phyloP scores from a whole-genome alignment of 805 yeast species.

The Naumovozyma dairenensis region DNA sequence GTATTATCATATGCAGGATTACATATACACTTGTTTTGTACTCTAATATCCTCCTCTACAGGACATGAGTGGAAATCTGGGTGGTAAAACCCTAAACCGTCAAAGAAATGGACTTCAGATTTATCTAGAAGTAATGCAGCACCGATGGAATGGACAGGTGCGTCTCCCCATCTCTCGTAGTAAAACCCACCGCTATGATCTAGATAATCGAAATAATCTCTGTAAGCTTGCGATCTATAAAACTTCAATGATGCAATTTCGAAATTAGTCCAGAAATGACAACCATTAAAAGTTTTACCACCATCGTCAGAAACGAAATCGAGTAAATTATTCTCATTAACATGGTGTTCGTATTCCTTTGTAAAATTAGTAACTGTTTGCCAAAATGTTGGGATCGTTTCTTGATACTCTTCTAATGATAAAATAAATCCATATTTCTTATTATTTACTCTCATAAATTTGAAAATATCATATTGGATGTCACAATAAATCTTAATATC shows the following conservation, averaged over 20 bases:
- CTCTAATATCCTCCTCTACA: conserved; percentile 40
- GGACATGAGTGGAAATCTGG: conserved; percentile 61
- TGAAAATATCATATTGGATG: conserved; percentile 53
- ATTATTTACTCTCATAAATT: conserved; percentile 43
- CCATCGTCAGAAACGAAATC: conserved; percentile 54
- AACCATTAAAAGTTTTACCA: conserved; percentile 57
- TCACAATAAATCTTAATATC: conserved; percentile 54
- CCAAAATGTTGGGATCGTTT: conserved; percentile 60
- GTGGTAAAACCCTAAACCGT: conserved; percentile 68
- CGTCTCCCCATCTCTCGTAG: conserved; percentile 91
- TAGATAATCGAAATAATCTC: conserved; percentile 48
- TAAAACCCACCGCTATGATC: conserved; percentile 70
- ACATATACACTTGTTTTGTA: conserved; percentile 56
- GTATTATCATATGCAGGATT: conserved; percentile 52
- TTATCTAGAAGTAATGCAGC: conserved; percentile 50
- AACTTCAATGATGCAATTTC: conserved; percentile 66
- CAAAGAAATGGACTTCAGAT: conserved; percentile 57
- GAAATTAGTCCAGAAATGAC: conserved; percentile 80
- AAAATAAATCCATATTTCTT: conserved; percentile 59
- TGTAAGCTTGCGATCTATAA: conserved; percentile 49
- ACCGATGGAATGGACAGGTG: conserved; percentile 80
- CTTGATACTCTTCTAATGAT: conserved; percentile 50
- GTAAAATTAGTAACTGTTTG: conserved; percentile 42
- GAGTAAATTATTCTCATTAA: conserved; percentile 42
- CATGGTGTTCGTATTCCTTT: conserved; percentile 32